Conservation (phyloP, 192 early-diverging fungal species). For the Funneliformis geosporum region DNA sequence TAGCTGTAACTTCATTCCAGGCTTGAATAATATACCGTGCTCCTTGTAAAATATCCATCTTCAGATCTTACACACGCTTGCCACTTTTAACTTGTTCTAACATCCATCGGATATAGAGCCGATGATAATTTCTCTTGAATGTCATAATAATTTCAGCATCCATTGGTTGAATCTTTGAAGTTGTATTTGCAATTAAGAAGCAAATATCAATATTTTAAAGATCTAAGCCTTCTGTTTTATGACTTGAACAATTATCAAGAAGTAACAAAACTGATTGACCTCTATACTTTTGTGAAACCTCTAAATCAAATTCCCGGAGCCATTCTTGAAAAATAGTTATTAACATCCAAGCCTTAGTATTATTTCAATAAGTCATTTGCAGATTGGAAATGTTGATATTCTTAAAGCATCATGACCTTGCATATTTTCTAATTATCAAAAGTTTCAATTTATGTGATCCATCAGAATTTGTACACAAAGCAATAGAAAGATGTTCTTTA, state of each 20-base stretch:
- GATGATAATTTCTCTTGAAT: constrained; percentile 26
- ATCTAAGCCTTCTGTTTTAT: constrained; percentile 24
- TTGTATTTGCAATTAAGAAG: constrained; percentile 27
- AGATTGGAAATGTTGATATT: constrained; percentile 24
- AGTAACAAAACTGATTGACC: background rate
- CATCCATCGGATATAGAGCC: constrained; percentile 2
- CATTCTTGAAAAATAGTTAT: constrained; percentile 25
- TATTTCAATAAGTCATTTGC: constrained; percentile 13
- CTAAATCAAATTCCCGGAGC: constrained; percentile 3
- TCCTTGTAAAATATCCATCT: constrained; percentile 20
- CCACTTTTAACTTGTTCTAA: background rate
- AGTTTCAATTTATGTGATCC: constrained; percentile 20
- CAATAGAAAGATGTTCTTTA: constrained; percentile 25
- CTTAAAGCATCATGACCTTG: constrained; percentile 22
- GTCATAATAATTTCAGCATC: constrained; percentile 29
- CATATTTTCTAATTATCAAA: constrained; percentile 26
- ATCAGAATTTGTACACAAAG: constrained; percentile 24
- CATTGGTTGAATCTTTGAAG: constrained; percentile 28
- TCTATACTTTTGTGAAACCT: constrained; percentile 1
- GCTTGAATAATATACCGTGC: constrained; percentile 9
- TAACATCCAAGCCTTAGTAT: constrained; percentile 28
- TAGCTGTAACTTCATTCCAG: too few species aligned
- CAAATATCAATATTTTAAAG: background rate
- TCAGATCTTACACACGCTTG: background rate
- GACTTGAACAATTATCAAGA: constrained; percentile 19